Percentiles rank a stretch among this genome's conserved stretches.
phyloP scores from a whole-genome alignment of 78 protist genomes.

The Creolimax fragrantissima region DNA sequence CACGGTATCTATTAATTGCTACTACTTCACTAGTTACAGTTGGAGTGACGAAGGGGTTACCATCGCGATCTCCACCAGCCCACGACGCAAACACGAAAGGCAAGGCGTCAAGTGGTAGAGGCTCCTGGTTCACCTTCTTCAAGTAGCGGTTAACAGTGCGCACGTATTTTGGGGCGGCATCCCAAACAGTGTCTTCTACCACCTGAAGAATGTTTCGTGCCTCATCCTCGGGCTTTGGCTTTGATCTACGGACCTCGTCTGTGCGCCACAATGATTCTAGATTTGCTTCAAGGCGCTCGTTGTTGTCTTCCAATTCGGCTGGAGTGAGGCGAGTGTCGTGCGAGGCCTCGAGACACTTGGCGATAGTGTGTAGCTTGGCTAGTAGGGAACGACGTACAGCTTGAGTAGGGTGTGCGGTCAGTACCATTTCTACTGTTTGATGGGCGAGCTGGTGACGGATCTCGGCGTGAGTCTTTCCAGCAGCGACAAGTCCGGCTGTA shows the following conservation, averaged over 20 bases:
- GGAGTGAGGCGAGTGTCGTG: slow-evolving; percentile 1
- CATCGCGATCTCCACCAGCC: slow-evolving; percentile 79
- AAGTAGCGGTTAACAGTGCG: slow-evolving; percentile 32
- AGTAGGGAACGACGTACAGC: slow-evolving; percentile 53
- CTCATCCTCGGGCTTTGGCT: slow-evolving; percentile 57
- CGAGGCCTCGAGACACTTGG: slow-evolving; percentile 1
- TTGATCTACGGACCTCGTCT: slow-evolving; percentile 35
- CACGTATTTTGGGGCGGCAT: slow-evolving; percentile 36
- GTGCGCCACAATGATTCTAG: slow-evolving; percentile 41
- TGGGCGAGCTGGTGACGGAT: slow-evolving; percentile 12
- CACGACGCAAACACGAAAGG: slow-evolving; percentile 44
- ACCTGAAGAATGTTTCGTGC: slow-evolving; percentile 49
- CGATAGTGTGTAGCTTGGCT: slow-evolving; percentile 28
- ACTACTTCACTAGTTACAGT: slow-evolving; percentile 28
- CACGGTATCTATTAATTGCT: slow-evolving; percentile 31
- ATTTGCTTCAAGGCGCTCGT: slow-evolving; percentile 16
- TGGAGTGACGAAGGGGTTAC: slow-evolving; percentile 64
- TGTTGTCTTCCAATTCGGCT: slow-evolving; percentile 13
- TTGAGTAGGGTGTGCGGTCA: slow-evolving; percentile 78
- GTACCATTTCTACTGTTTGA: slow-evolving; percentile 59
- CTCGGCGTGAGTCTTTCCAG: neutral
- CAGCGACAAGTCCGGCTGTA: neutral
- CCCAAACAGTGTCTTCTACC: slow-evolving; percentile 52
- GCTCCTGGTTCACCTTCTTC: neutral
- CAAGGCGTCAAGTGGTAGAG: slow-evolving; percentile 40